Base-by-base conservation (phyloP, 2,329 filamentous ascomycete species). In the Alternaria alternata region DNA sequence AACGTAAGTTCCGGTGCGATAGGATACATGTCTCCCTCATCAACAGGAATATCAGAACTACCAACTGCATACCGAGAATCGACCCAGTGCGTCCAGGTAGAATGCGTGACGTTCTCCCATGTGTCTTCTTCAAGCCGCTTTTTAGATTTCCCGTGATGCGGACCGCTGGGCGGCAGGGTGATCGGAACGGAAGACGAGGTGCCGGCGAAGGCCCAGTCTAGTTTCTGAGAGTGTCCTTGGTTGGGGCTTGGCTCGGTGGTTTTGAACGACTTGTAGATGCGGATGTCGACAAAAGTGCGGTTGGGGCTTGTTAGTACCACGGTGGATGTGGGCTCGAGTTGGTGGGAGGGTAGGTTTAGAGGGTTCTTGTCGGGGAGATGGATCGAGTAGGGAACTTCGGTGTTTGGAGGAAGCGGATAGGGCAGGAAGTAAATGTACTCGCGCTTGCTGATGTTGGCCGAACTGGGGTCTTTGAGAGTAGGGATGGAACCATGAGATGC, bases 201-300 rank as follows among this genome's bases (percentile, higher is more conserved):
- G 2, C 89, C 89, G 0, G 85, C 86, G 65, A 91, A 88, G 4
- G 85, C 88, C 89, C 89, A 91, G 66, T 91, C 88, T 2, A 91
- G 80, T 0, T 79, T 69, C 18, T 3, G 77, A 16, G 22, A 68
- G 61, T 78, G 73, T 28, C 72, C 75, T 5, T 38, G 44, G 48
- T 73, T 75, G 49, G 72, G 64, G 3, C 1, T 30, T 12, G 28
- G 28, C 28, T 36, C 34, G 8, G 20, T 7, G 4, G 38, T 14
- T 7, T 26, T 14, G 22, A 59, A 52, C 0, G 74, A 67, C 20
- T 74, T 76, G 48, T 84, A 72, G 51, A 89, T 79, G 41, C 89
- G 85, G 22, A 90, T 72, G 68, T 91, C 89, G 38, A 91, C 84
- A 70, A 89, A 91, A 38, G 80, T 83, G 30, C 80, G 80, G 26